These are phyloP conservation scores for Epichloe hybrida DNA, from an alignment of 2,329 filamentous ascomycete species.

Conservation along the genomic window DNA sequence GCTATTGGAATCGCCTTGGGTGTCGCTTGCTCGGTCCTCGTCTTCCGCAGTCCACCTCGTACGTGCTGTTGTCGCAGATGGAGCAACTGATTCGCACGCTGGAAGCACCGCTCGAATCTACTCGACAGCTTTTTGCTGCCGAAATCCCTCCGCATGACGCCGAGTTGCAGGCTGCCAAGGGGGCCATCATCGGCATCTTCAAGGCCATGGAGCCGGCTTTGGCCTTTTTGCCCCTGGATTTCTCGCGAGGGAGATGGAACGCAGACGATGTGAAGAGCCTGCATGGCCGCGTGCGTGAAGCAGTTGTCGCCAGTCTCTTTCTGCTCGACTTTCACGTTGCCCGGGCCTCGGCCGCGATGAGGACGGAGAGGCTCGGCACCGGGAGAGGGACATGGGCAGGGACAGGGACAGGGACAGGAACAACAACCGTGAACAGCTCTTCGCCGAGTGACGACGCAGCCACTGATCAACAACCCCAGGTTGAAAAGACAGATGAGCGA, in stretches of 20 bases:
- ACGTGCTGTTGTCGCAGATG: slow-evolving; percentile 23
- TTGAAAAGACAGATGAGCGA: slow-evolving; percentile 6
- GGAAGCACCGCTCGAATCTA: slow-evolving; percentile 19
- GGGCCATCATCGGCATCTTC: slow-evolving; percentile 20
- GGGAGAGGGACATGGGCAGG: not conserved
- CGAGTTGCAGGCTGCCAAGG: slow-evolving; percentile 15
- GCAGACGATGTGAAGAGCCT: slow-evolving; percentile 27
- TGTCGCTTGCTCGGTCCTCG: slow-evolving; percentile 26
- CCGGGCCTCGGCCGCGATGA: slow-evolving; percentile 12
- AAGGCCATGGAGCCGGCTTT: slow-evolving; percentile 25
- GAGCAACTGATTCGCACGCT: slow-evolving; percentile 19
- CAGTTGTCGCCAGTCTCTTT: slow-evolving; percentile 20
- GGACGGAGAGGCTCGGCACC: slow-evolving; percentile 7
- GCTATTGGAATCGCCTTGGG: slow-evolving; percentile 32
- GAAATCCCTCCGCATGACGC: slow-evolving; percentile 11
- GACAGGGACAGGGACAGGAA: not conserved
- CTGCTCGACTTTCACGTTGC: slow-evolving; percentile 30
- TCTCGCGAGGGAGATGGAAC: slow-evolving; percentile 31
- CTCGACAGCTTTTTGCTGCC: slow-evolving; percentile 11
- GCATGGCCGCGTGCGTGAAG: slow-evolving; percentile 21
- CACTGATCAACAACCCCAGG: not conserved
- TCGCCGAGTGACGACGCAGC: not conserved
- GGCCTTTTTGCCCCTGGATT: slow-evolving; percentile 31
- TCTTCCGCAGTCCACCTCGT: slow-evolving; percentile 36
- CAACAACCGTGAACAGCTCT: not conserved